Evolutionary conservation across 768 basidiomycete genomes (phyloP).

Genomic region (Hemileccinum impolitum): DNA sequence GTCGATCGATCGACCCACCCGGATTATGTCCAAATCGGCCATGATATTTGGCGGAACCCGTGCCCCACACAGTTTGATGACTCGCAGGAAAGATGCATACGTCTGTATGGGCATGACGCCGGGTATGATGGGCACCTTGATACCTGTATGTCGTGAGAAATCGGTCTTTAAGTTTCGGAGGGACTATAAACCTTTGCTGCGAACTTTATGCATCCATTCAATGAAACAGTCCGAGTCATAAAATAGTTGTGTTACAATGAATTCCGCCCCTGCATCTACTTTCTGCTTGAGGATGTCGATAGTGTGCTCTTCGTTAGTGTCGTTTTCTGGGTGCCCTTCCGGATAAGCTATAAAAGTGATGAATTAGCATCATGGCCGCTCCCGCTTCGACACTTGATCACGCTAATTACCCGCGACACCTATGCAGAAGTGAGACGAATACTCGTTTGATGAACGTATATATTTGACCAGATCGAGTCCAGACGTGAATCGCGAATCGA

Average conservation of each 20-base stretch:
- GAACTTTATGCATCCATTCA: slow-evolving; percentile 69
- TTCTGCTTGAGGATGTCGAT: slow-evolving; percentile 77
- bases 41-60: slow-evolving; percentile 67
- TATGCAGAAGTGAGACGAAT: slow-evolving; percentile 83
- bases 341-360: slow-evolving; percentile 65
- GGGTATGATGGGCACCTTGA: slow-evolving; percentile 86
- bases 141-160: slow-evolving; percentile 51
- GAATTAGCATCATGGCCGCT: neutral
- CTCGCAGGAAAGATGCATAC: slow-evolving; percentile 86
- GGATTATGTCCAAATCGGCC: slow-evolving; percentile 67
- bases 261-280: slow-evolving; percentile 93
- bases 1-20: slow-evolving; percentile 44
- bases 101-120: slow-evolving; percentile 99
- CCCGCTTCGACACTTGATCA: neutral
- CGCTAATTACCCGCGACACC: slow-evolving; percentile 78
- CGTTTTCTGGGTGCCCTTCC: slow-evolving; percentile 75
- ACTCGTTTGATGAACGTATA: slow-evolving; percentile 74
- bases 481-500: slow-evolving; percentile 78
- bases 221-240: slow-evolving; percentile 92
- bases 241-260: slow-evolving; percentile 94
- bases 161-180: neutral
- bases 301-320: slow-evolving; percentile 55
- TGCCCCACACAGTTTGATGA: slow-evolving; percentile 86
- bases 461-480: slow-evolving; percentile 89
- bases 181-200: slow-evolving; percentile 57